phyloP scores from a whole-genome alignment of 257 asterid species.

The Solanum rostratum region DNA sequence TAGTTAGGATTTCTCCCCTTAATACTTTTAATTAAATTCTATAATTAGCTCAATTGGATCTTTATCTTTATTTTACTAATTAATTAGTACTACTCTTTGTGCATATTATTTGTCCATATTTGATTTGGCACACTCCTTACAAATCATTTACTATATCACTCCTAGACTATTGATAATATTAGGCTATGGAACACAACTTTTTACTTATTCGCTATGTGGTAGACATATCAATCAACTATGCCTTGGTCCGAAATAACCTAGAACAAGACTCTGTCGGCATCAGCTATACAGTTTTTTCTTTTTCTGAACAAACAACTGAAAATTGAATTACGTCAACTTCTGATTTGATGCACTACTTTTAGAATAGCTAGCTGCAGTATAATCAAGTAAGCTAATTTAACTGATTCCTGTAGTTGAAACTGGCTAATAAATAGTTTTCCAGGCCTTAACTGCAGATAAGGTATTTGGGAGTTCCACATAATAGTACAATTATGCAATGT shows the following conservation, averaged over 20 bases:
- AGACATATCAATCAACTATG: neutral
- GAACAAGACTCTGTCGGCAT: no score
- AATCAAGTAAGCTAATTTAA: neutral
- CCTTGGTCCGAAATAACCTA: neutral
- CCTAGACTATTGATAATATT: no score
- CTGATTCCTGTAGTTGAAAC: no score
- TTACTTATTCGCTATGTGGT: neutral
- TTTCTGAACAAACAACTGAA: no score
- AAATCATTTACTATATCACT: neutral
- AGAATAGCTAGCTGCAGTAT: neutral
- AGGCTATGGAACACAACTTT: neutral
- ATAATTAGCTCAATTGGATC: neutral
- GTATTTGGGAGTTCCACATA: no score
- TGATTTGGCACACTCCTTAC: neutral
- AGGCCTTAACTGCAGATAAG: no score
- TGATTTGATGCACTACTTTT: neutral
- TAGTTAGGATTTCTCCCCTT: no score
- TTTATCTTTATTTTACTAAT: neutral
- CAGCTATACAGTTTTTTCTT: no score
- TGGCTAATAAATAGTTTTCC: no score
- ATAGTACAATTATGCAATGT: no score
- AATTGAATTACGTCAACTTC: neutral
- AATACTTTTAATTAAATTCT: neutral
- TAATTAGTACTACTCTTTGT: no score
- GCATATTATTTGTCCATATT: neutral